Evolutionary conservation across 140 eudicot genomes (phyloP).

Genomic region (Senecio squalidus): DNA sequence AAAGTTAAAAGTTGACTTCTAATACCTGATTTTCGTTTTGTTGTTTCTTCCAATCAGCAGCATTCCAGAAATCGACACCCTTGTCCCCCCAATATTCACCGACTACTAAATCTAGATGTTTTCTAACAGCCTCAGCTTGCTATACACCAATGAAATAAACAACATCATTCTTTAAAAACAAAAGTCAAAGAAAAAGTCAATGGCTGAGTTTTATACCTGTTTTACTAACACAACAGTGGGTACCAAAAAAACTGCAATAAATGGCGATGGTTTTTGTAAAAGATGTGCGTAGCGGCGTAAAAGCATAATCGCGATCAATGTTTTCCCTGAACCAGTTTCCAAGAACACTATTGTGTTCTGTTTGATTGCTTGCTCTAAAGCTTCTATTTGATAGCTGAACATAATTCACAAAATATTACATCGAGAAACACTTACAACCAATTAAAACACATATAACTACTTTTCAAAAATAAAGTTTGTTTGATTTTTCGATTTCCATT

Average conservation of each 20-base stretch:
- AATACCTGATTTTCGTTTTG: conserved; percentile 60
- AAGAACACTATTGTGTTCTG: conserved; percentile 87
- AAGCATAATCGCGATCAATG: conserved; percentile 86
- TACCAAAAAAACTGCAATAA: conserved; percentile 74
- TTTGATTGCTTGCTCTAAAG: conserved; percentile 64
- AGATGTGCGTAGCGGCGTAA: conserved; percentile 58
- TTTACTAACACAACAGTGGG: conserved; percentile 84
- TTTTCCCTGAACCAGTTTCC: conserved; percentile 95
- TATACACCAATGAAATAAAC: conserved; percentile 11
- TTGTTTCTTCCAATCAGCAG: conserved; percentile 61
- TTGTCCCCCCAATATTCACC: conserved; percentile 85
- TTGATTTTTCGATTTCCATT: too few species aligned
- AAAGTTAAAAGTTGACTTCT: background rate
- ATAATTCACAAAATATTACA: background rate
- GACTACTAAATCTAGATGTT: conserved; percentile 68
- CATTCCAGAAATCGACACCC: conserved; percentile 89
- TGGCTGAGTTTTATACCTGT: conserved; percentile 56
- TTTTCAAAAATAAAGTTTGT: too few species aligned
- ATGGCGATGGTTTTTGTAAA: conserved; percentile 55
- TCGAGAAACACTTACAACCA: background rate
- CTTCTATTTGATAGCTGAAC: conserved; percentile 82
- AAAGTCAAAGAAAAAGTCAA: background rate
- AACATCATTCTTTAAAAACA: too few species aligned
- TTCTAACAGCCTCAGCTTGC: conserved; percentile 69
- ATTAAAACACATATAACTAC: background rate